Evolutionary conservation across 345 rosid genomes (phyloP), one percentile per base, ranked within the genome.

Genomic region (Ricinus communis): DNA sequence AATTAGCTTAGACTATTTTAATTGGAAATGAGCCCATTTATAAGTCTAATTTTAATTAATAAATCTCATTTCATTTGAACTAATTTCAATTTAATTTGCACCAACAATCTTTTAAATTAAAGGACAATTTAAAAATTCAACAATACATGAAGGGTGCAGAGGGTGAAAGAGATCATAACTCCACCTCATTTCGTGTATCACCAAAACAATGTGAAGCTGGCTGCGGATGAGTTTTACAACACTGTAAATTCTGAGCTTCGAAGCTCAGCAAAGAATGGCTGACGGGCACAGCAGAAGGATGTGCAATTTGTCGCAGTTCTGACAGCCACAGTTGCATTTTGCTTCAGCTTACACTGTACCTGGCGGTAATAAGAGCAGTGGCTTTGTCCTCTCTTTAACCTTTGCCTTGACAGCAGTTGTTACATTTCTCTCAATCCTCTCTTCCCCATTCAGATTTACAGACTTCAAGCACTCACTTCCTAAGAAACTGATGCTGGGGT

Each of bases 331-430:
- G 85, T 86, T 66, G 84, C 87, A 84, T n/a, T 85, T 88, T 38
- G 75, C 93, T 11, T 87, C 82, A 2, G 89, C 81, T 15, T 87
- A 85, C 67, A 84, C 88, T 0, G 78, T 77, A 56, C 93, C 93
- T 0, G 82, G 81, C 2, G 83, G 84, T 45, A 64, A 83, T 25
- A 21, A 40, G 31, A 49, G 69, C 16, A 41, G 52, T 0, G 86
- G 86, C 40, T 24, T 21, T 38, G 90, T 81, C 10, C 43, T 87
- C 1, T 87, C 90, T 24, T 80, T 89, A 8, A 74, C 82, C 62
- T 79, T 85, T 7, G 80, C 91, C 8, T 82, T 84, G 41, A 77
- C 87, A 28, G 79, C 89, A 43, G 74, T 82, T 31, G 71, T 85
- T 14, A 85, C 80, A 79, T 85, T 89, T 82, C 68, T 87, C 8